Evolutionary conservation across 208 protist species (phyloP).

Genomic region (Trypanosomatidae sp.): DNA sequence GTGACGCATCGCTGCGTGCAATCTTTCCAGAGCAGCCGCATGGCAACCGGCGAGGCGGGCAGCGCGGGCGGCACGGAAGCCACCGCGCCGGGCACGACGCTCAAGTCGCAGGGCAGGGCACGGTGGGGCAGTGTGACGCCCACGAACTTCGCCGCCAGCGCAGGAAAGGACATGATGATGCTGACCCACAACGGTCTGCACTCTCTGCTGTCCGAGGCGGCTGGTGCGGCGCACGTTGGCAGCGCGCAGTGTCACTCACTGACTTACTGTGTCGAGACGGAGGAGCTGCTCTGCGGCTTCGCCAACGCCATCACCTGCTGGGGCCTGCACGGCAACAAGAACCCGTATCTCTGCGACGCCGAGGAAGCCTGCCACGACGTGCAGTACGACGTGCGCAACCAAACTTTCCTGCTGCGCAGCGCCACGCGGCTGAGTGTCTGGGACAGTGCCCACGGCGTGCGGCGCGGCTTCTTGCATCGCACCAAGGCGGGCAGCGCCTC

Average conservation of each 20-base stretch:
- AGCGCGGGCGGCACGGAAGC: too few relatives aligned
- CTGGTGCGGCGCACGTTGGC: conserved; percentile 4
- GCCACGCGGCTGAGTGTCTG: conserved; percentile 61
- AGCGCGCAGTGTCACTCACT: conserved; percentile 26
- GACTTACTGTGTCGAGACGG: conserved; percentile 41
- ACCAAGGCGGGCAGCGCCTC: conserved; percentile 14
- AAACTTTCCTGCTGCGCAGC: conserved; percentile 55
- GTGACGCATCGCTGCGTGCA: conserved; percentile 70
- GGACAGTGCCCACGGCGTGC: conserved; percentile 49
- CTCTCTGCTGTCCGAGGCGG: conserved; percentile 10
- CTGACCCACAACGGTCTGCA: neutral
- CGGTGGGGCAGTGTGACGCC: too few relatives aligned
- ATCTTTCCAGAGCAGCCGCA: conserved; percentile 34
- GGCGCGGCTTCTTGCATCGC: conserved; percentile 42
- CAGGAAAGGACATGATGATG: too few relatives aligned
- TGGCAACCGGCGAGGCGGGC: conserved; percentile 5
- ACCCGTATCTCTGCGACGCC: conserved; percentile 41
- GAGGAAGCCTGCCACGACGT: conserved; percentile 42
- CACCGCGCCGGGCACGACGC: too few relatives aligned
- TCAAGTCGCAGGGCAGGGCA: too few relatives aligned
- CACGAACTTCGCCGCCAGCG: too few relatives aligned
- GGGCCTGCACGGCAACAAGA: conserved; percentile 19
- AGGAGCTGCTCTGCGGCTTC: conserved; percentile 67
- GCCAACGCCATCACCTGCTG: conserved; percentile 54
- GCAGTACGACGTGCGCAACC: conserved; percentile 40